These are phyloP conservation scores for Dioscorea zingiberensis DNA, from an alignment of 106 monocot genomes.

Conservation along the genomic window DNA sequence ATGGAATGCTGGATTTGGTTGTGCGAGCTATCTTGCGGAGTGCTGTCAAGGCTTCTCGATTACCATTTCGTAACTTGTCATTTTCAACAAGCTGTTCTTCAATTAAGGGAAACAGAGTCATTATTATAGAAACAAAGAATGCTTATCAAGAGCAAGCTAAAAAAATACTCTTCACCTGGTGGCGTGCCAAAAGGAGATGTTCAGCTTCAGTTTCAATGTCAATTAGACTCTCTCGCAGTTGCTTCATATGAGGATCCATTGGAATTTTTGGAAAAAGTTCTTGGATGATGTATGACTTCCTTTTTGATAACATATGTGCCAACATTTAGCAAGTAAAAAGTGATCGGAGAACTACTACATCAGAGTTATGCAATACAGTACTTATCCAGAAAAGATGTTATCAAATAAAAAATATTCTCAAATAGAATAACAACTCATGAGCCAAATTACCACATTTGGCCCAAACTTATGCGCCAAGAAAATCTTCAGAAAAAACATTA, in stretches of 20 bases:
- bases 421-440: no score
- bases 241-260: slow-evolving; percentile 72
- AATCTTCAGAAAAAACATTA: no score
- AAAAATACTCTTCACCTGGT: slow-evolving; percentile 38
- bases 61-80: slow-evolving; percentile 74
- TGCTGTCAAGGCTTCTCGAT: slow-evolving; percentile 86
- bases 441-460: no score
- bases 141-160: neutral
- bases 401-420: no score
- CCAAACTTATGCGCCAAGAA: no score
- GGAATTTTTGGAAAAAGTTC: slow-evolving; percentile 11
- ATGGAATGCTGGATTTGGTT: slow-evolving; percentile 76
- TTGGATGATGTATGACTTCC: neutral
- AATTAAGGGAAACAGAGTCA: neutral
- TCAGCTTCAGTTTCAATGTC: slow-evolving; percentile 85
- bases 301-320: neutral
- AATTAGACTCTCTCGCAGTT: slow-evolving; percentile 49
- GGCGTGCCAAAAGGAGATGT: slow-evolving; percentile 71
- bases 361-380: no score
- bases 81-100: slow-evolving; percentile 71
- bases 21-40: slow-evolving; percentile 86
- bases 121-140: neutral
- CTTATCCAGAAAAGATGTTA: no score
- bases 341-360: no score
- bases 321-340: no score